Evolutionary conservation across 1,284 basidiomycete genomes (phyloP), one percentile per base, ranked within the genome.

Genomic region (Moesziomyces globuligerus): DNA sequence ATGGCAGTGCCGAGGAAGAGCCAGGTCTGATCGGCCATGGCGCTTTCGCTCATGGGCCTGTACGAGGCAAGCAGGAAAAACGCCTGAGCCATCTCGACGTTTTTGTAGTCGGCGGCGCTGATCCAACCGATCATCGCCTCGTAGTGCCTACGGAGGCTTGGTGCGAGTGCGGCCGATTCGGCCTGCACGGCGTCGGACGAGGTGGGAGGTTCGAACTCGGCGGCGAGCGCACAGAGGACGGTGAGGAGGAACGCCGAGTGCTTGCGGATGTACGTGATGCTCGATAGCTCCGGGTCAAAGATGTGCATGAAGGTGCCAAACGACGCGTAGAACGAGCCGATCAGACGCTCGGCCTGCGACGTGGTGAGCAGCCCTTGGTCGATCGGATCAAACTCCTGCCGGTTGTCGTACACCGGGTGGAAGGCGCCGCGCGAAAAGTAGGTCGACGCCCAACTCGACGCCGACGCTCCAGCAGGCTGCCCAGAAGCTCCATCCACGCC

Each of bases 31-130:
- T 75, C 73, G 8, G 25, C 21, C 54, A 58, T 65, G 6, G 73
- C 73, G 10, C 41, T 52, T 2, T 66, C 48, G 13, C 44, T 15
- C 48, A 75, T 56, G 4, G 53, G 57, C 23, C 56, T 28, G 24
- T 72, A 74, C 17, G 18, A 17, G 5, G 72, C 62, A 15, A 75
- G 36, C 15, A 75, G 17, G 26, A 58, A 55, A 21, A 64, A 75
- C 0, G 66, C 73, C 38, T 75, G 73, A 0, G 73, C 65, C 48
- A 69, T 60, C 52, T 75, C 73, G 32, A 75, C 73, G 41, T 53
- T 69, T 20, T 69, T 72, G 39, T 64, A 75, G 15, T 61, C 66
- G 15, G 65, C 70, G 15, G 48, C 32, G 8, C 53, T 41, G 25
- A 75, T 52, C 34, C 48, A 57, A 1, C 48, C 41, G 11, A 67